phyloP scores from a whole-genome alignment of 1,284 basidiomycete species.

The Tremellales sp. region DNA sequence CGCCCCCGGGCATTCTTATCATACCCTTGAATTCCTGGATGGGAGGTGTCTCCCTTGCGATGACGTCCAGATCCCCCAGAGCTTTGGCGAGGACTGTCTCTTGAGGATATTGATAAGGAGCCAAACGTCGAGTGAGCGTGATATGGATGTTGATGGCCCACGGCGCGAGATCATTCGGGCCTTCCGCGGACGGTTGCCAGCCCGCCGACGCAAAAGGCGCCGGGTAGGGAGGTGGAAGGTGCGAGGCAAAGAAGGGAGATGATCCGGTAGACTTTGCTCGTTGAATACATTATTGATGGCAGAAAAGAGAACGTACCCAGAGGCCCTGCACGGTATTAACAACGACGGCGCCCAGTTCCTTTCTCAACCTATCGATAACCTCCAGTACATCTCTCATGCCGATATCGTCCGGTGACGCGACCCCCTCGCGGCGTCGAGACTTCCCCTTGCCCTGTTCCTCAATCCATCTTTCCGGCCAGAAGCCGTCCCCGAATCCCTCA shows the following conservation, averaged over 20 bases:
- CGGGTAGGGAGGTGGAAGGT: slow-evolving; percentile 43
- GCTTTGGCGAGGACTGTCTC: slow-evolving; percentile 38
- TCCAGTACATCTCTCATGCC: slow-evolving; percentile 38
- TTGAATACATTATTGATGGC: background rate
- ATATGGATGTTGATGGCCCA: slow-evolving; percentile 42
- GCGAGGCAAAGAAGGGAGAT: slow-evolving; percentile 31
- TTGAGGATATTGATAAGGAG: slow-evolving; percentile 32
- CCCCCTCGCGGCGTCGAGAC: slow-evolving; percentile 4
- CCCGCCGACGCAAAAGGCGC: slow-evolving; percentile 17
- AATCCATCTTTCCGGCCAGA: slow-evolving; percentile 39
- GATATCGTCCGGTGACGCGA: slow-evolving; percentile 23
- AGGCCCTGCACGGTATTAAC: slow-evolving; percentile 38
- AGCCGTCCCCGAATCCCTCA: slow-evolving; percentile 43
- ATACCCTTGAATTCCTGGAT: slow-evolving; percentile 22
- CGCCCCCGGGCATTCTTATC: slow-evolving; percentile 23
- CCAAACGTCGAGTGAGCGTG: slow-evolving; percentile 23
- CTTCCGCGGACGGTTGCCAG: slow-evolving; percentile 2
- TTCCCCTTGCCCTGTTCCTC: slow-evolving; percentile 24
- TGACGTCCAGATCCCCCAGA: slow-evolving; percentile 15
- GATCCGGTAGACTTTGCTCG: slow-evolving; percentile 11
- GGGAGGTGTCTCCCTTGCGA: slow-evolving; percentile 4
- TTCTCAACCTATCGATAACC: slow-evolving; percentile 30
- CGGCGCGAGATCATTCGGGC: slow-evolving; percentile 19
- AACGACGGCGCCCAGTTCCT: slow-evolving; percentile 36
- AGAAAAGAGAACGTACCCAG: slow-evolving; percentile 27